Evolutionary conservation across 176 grass and related monocot genomes (phyloP).

Genomic region (Eragrostis curvula): DNA sequence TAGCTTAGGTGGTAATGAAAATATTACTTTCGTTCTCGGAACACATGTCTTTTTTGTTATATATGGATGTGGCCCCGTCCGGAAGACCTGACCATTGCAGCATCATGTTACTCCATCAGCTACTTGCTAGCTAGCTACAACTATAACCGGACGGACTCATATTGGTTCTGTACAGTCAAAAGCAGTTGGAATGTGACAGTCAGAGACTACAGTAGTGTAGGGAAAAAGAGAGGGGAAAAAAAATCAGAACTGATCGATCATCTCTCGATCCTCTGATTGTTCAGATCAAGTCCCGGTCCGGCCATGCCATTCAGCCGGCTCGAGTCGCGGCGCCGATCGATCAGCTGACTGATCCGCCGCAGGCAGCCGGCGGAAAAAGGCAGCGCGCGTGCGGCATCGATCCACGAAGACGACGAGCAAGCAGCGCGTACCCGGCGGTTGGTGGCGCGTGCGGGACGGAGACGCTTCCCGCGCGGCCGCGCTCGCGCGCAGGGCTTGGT

Average conservation of each 20-base stretch:
- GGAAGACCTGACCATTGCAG: no score
- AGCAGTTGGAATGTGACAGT: neutral
- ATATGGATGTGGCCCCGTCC: no score
- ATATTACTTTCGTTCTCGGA: no score
- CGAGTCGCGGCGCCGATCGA: neutral
- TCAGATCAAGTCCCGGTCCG: no score
- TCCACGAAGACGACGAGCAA: no score
- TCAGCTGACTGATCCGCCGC: neutral
- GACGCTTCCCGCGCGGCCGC: neutral
- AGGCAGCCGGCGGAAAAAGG: neutral
- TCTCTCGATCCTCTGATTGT: neutral
- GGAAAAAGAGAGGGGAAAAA: neutral
- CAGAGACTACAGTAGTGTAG: neutral
- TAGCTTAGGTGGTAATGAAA: no score
- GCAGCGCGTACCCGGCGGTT: neutral
- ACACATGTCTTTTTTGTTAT: no score
- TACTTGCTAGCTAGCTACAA: no score
- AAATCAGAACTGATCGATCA: neutral
- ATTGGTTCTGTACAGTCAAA: neutral
- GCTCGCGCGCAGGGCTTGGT: neutral
- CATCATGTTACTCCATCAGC: no score
- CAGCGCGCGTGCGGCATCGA: neutral
- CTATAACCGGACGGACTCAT: no score
- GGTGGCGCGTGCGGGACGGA: slow-evolving; percentile 22
- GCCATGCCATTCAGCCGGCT: slow-evolving; percentile 16